Evolutionary conservation across 495 filamentous ascomycete genomes (phyloP), one percentile per base, ranked within the genome.

Genomic region (Sordaria brevicollis): DNA sequence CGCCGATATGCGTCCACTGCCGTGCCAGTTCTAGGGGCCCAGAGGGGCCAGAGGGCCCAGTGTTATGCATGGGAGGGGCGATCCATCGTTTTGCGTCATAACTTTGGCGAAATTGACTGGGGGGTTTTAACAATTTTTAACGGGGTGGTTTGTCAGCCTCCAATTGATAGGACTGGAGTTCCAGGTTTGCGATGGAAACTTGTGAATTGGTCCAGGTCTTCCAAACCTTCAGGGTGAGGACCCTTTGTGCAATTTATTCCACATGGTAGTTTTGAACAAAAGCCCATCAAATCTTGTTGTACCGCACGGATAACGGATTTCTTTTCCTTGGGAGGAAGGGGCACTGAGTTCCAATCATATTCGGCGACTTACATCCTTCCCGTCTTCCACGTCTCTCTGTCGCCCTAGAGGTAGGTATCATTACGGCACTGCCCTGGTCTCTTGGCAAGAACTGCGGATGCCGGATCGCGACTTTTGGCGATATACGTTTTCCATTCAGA

Each of bases 41-140:
- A n/a, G n/a, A n/a, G n/a, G n/a, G n/a, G 73, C 74, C 73, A 77
- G 73, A 77, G 75, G 71, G 68, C 19, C 36, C 33, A 67, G 54
- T 35, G 67, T 72, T 70, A 68, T 71, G 71, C 69, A 37, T 38
- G 17, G 38, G 19, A n/a, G n/a, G 25, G 25, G n/a, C 29, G 31
- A 25, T 29, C 17, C 67, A 9, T 49, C 34, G 65, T 68, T 70
- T 76, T 74, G 76, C 73, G 74, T 77, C 76, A 77, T 76, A 71
- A 71, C 73, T 71, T 62, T 31, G 49, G 25, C 11, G 43, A n/a
- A 57, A 57, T 17, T 57, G 21, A 31, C 49, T 57, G 21, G 25
- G 25, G 35, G n/a, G n/a, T n/a, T 36, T 36, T 36, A 4, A 36
- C 35, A 9, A 57, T 57, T 15, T n/a, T 31, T 31, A 15, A 57